Conservation (phyloP, 2,329 filamentous ascomycete genomes). For the Phialophora verrucosa region DNA sequence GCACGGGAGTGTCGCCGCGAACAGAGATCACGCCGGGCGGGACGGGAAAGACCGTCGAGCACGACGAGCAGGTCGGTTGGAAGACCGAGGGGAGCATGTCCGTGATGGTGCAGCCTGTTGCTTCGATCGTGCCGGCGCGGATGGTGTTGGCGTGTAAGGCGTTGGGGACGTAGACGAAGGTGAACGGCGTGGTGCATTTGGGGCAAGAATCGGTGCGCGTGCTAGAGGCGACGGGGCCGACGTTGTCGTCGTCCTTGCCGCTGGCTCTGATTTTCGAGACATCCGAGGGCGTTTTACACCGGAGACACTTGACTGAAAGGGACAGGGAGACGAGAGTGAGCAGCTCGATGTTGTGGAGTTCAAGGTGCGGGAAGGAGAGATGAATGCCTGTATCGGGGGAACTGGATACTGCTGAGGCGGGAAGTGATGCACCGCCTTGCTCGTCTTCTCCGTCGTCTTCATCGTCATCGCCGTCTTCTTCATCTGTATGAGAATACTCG, state of each 20-base stretch:
- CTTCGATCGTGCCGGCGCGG: slow-evolving; percentile 78
- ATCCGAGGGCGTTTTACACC: slow-evolving; percentile 77
- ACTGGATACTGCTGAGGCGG: slow-evolving; percentile 33
- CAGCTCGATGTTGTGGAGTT: slow-evolving; percentile 77
- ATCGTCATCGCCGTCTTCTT: slow-evolving; percentile 41
- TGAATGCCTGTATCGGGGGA: slow-evolving; percentile 63
- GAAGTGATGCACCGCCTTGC: slow-evolving; percentile 48
- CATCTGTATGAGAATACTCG: slow-evolving; percentile 50
- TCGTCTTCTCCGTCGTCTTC: slow-evolving; percentile 45
- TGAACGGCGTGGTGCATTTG: slow-evolving; percentile 56
- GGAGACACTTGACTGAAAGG: slow-evolving; percentile 75
- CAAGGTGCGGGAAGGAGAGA: slow-evolving; percentile 76
- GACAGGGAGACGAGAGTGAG: slow-evolving; percentile 71
- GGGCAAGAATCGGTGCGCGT: slow-evolving; percentile 55
- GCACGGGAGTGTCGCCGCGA: slow-evolving; percentile 72
- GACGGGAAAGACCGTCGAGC: slow-evolving; percentile 69
- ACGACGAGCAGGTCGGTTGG: slow-evolving; percentile 76
- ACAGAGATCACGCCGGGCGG: slow-evolving; percentile 71
- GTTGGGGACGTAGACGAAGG: slow-evolving; percentile 64
- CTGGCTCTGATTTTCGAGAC: slow-evolving; percentile 68
- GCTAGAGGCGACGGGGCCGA: slow-evolving; percentile 36
- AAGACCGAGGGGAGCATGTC: slow-evolving; percentile 83
- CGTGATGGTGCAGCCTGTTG: slow-evolving; percentile 73
- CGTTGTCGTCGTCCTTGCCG: slow-evolving; percentile 31
- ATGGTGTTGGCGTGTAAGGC: slow-evolving; percentile 74